phyloP scores from a whole-genome alignment of 805 yeast genomes.

The Kodamaea kaohsiungensis region DNA sequence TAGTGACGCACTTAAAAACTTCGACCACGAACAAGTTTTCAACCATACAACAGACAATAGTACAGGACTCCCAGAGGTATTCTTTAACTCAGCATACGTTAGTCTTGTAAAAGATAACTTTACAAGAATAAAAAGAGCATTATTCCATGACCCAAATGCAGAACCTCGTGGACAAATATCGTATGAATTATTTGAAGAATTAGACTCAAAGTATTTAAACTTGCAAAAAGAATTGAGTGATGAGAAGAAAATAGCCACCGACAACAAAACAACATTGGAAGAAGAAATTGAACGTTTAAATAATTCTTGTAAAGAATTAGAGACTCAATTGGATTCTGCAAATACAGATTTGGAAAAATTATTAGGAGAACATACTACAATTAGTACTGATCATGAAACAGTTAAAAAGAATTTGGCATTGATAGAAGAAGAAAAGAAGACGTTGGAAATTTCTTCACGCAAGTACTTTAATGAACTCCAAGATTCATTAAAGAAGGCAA shows the following conservation, averaged over 20 bases:
- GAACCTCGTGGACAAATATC: conserved; percentile 72
- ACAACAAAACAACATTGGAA: conserved; percentile 21
- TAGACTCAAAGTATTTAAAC: conserved; percentile 37
- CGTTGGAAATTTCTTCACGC: conserved; percentile 29
- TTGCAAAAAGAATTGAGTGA: conserved; percentile 24
- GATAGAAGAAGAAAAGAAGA: conserved; percentile 32
- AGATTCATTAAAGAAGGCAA: conserved; percentile 27
- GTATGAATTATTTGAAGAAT: conserved; percentile 55
- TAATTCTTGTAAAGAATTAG: conserved; percentile 10
- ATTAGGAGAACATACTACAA: conserved; percentile 19
- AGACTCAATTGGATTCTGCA: conserved; percentile 23
- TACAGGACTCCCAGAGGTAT: conserved; percentile 86
- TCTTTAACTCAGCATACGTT: conserved; percentile 65
- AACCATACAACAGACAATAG: conserved; percentile 61
- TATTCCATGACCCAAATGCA: conserved; percentile 69
- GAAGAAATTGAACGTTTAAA: conserved; percentile 15
- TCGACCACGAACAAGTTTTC: conserved; percentile 50
- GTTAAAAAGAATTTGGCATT: conserved; percentile 22
- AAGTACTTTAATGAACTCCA: conserved; percentile 33
- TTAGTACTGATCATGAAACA: conserved; percentile 20
- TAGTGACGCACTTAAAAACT: conserved; percentile 52
- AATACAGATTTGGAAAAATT: conserved; percentile 29
- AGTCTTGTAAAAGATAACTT: conserved; percentile 68
- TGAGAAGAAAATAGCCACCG: conserved; percentile 19
- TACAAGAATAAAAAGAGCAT: conserved; percentile 63